Evolutionary conservation across 352 stramenopile species (phyloP), one percentile per base, ranked within the genome.

Genomic region (Pythium scleroteichum): DNA sequence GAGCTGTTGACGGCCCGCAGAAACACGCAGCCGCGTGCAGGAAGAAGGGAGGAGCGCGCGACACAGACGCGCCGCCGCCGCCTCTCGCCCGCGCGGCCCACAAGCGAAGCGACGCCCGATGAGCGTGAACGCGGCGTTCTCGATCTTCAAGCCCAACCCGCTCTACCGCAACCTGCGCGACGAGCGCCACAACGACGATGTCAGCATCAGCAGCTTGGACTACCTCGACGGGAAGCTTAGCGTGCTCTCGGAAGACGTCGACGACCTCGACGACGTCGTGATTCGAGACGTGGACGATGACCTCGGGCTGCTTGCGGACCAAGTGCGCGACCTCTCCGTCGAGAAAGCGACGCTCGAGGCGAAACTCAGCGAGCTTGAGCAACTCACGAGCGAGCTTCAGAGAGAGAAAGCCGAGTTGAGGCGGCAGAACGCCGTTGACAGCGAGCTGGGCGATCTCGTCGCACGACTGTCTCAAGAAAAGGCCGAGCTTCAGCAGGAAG

Each of bases 111-210:
- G 27, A 23, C n/a, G n/a, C 44, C 20, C 29, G 8, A 64, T 69
- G 62, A 69, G 62, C 42, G 48, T 68, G 20, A 68, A 68, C 52
- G 61, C 61, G 61, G 53, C 62, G 24, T 69, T 69, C 41, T 69
- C 62, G 26, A 58, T 64, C 32, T 69, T 69, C 50, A 63, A 64
- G 27, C 62, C 62, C 29, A 68, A 57, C 17, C 20, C 61, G 38
- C 54, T 69, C 47, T 69, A 55, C 35, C 62, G 62, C 0, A 63
- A 59, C 6, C 54, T 69, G 47, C 61, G 53, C 22, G 53, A 68
- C 22, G 59, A 66, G 38, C 38, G 38, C 23, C 42, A 29, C 42
- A 7, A 50, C 42, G 48, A 55, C 22, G 48, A 55, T 39, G 27
- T 29, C 4, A 45, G 29, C 33, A 23, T 44, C 33, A 44, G 26